phyloP scores from a whole-genome alignment of 441 rosid genomes.

The Aquilaria agallochum region DNA sequence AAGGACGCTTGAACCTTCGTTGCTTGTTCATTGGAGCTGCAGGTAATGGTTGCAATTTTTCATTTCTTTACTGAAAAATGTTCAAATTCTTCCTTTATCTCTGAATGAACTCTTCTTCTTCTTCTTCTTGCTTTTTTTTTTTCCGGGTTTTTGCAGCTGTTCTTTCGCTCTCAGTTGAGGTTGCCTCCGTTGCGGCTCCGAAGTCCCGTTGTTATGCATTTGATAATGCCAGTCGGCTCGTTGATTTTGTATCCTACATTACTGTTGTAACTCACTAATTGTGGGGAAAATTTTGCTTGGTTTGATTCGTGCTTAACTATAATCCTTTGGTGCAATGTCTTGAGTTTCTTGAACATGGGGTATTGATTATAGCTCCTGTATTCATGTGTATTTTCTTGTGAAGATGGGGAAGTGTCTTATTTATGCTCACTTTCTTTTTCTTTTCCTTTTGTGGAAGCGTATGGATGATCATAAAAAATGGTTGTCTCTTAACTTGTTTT shows the following conservation, averaged over 20 bases:
- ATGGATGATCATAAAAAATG: constrained; percentile 3
- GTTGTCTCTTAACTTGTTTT: constrained; percentile 41
- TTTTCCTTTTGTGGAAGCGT: not conserved
- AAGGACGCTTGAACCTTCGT: constrained; percentile 3
- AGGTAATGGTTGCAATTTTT: constrained; percentile 11
- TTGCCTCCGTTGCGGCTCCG: constrained; percentile 53
- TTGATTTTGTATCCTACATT: constrained; percentile 87
- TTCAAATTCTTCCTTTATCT: not conserved
- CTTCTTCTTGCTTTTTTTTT: not conserved
- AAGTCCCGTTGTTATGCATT: constrained; percentile 74
- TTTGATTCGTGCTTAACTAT: too few species aligned
- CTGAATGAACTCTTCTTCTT: constrained; percentile 1
- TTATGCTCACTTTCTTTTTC: not conserved
- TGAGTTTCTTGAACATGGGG: not conserved
- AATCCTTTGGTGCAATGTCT: not conserved
- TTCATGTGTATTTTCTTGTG: too few species aligned
- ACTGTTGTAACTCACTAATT: not conserved
- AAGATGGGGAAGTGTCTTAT: too few species aligned
- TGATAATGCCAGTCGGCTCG: constrained; percentile 83
- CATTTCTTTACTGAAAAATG: not conserved
- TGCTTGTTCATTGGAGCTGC: constrained; percentile 7
- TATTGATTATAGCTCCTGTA: too few species aligned
- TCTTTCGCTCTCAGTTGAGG: constrained; percentile 27
- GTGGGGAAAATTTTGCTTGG: not conserved
- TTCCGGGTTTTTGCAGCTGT: constrained; percentile 31